Conservation (phyloP, 179 eudicot species). For the Vitellaria paradoxa region DNA sequence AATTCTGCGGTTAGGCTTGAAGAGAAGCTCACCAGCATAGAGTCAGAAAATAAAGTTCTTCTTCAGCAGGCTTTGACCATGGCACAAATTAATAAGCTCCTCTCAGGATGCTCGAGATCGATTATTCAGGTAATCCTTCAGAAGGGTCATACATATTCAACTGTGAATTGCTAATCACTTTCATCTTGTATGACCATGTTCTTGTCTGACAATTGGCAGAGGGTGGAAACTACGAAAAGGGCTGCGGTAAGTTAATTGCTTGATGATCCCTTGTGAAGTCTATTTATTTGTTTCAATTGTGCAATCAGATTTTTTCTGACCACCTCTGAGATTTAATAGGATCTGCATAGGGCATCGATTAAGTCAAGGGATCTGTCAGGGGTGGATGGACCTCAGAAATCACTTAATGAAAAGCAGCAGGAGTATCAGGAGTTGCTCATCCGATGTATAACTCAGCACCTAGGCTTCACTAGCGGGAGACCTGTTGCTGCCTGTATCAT, state of each 20-base stretch:
- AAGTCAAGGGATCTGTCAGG: constrained; percentile 56
- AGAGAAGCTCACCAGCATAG: constrained; percentile 71
- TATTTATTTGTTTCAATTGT: constrained; percentile 9
- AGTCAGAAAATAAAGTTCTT: constrained; percentile 85
- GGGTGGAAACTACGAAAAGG: constrained; percentile 63
- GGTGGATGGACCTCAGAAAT: constrained; percentile 80
- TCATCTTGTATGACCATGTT: constrained; percentile 13
- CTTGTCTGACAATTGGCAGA: constrained; percentile 47
- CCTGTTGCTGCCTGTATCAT: constrained; percentile 94
- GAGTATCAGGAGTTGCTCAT: constrained; percentile 93
- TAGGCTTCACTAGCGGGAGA: constrained; percentile 76
- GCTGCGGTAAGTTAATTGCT: constrained; percentile 33
- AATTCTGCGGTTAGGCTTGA: constrained; percentile 60
- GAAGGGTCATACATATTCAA: background rate
- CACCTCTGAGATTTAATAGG: constrained; percentile 38
- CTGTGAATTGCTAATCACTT: background rate
- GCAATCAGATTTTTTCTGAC: constrained; percentile 7
- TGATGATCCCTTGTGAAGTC: background rate
- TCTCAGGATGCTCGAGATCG: constrained; percentile 66
- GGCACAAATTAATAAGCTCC: constrained; percentile 68
- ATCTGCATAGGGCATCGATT: constrained; percentile 55
- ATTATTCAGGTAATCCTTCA: constrained; percentile 58
- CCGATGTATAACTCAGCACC: constrained; percentile 80
- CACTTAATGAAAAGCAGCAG: constrained; percentile 88
- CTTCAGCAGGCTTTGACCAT: constrained; percentile 80